These are phyloP conservation scores for Orbilia javanica DNA, from an alignment of 2,329 filamentous ascomycete genomes.

Conservation along the genomic window DNA sequence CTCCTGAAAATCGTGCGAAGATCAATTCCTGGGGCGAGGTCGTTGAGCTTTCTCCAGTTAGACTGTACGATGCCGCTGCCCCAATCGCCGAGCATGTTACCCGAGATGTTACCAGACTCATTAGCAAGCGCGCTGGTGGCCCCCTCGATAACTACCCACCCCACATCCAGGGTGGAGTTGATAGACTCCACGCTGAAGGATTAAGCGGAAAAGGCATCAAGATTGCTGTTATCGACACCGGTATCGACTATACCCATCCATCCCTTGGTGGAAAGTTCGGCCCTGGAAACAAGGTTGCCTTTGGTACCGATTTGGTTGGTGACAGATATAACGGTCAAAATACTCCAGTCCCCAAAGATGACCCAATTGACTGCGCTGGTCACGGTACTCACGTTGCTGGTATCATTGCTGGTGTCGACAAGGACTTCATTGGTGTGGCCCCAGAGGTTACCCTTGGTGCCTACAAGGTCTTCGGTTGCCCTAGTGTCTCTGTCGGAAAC, in stretches of 20 bases:
- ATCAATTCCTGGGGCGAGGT: conserved; percentile 56
- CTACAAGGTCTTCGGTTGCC: conserved; percentile 64
- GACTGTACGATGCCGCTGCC: conserved; percentile 43
- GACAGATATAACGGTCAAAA: conserved; percentile 55
- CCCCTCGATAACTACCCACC: conserved; percentile 38
- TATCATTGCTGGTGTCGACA: conserved; percentile 61
- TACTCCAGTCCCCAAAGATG: conserved; percentile 58
- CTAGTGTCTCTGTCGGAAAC: conserved; percentile 60
- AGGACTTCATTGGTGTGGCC: conserved; percentile 62
- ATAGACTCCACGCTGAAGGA: conserved; percentile 49
- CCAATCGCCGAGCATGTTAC: conserved; percentile 42
- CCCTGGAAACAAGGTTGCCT: conserved; percentile 59
- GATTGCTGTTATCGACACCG: conserved; percentile 60
- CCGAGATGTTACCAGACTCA: conserved; percentile 38
- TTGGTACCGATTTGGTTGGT: conserved; percentile 61
- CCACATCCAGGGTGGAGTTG: conserved; percentile 50
- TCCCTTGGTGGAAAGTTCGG: conserved; percentile 60
- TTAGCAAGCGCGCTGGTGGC: conserved; percentile 30
- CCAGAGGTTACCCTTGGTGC: conserved; percentile 62
- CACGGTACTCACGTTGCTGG: conserved; percentile 61
- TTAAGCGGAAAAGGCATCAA: conserved; percentile 47
- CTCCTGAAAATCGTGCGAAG: conserved; percentile 51
- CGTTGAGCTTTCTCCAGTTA: conserved; percentile 51
- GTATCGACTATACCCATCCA: conserved; percentile 61
- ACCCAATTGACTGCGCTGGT: conserved; percentile 61